These are phyloP conservation scores for Saprolegnia diclina DNA, from an alignment of 352 stramenopile species.

Conservation along the genomic window DNA sequence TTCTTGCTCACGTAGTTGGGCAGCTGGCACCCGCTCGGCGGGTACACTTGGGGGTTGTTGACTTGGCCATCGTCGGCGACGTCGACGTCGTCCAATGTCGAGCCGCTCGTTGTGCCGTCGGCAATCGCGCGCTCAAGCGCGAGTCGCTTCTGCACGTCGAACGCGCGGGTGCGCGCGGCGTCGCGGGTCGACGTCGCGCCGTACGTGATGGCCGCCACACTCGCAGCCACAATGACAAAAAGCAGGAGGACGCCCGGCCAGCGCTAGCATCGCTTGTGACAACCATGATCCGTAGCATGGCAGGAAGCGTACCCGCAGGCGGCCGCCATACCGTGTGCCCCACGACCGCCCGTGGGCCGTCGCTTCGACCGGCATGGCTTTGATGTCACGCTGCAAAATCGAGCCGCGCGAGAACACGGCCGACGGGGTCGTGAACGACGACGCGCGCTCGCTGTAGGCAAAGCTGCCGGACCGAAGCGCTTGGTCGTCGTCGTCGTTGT, in stretches of 20 bases:
- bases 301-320: constrained; percentile 1
- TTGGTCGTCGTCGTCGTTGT: neutral
- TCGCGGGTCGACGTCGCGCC: constrained; percentile 10
- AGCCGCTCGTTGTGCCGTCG: neutral
- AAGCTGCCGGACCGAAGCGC: neutral
- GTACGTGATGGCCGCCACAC: constrained; percentile 29
- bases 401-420: constrained; percentile 2
- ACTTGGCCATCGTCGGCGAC: constrained; percentile 61
- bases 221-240: constrained; percentile 28
- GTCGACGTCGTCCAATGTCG: constrained; percentile 1
- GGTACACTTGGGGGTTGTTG: constrained; percentile 70
- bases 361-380: neutral
- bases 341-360: neutral
- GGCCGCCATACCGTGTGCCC: constrained; percentile 3
- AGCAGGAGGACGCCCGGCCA: constrained; percentile 37
- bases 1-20: constrained; percentile 71
- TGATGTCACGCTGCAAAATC: constrained; percentile 15
- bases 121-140: neutral
- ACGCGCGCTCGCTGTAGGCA: neutral
- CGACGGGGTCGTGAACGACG: neutral
- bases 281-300: neutral
- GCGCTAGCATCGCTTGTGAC: constrained; percentile 15
- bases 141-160: constrained; percentile 30
- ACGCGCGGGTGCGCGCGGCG: constrained; percentile 18
- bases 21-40: constrained; percentile 41